Percentiles rank a stretch among this genome's conserved stretches.
Evolutionary conservation across 1,139 yeast species (phyloP).

Genomic region (Candida sanyaensis): DNA sequence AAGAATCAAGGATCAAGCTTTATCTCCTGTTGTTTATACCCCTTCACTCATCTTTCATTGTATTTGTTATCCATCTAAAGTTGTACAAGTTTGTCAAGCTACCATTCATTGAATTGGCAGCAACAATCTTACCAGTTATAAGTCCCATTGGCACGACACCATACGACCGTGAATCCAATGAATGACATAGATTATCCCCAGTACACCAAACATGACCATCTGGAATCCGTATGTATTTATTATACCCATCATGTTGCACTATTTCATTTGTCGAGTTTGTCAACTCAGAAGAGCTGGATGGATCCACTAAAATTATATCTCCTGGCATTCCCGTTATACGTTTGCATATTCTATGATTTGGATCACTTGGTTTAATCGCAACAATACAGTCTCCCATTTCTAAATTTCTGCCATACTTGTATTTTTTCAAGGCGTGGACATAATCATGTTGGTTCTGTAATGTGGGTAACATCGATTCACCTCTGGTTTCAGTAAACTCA

Average conservation of each 20-base stretch:
- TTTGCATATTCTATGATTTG: conserved; percentile 83
- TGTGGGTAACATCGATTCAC: conserved; percentile 96
- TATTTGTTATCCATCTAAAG: conserved; percentile 56
- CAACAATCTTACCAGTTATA: conserved; percentile 85
- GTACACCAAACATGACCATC: conserved; percentile 97
- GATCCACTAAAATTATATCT: conserved; percentile 78
- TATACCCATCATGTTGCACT: conserved; percentile 45
- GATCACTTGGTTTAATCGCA: conserved; percentile 88
- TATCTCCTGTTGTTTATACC: too few relatives aligned
- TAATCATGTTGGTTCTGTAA: conserved; percentile 72
- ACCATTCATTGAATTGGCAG: conserved; percentile 50
- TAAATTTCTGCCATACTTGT: conserved; percentile 59
- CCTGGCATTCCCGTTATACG: conserved; percentile 97
- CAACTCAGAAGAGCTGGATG: conserved; percentile 59
- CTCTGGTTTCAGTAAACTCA: conserved; percentile 82
- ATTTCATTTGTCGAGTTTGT: conserved; percentile 39
- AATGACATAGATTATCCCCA: conserved; percentile 87
- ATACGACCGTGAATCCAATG: conserved; percentile 89
- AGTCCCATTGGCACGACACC: conserved; percentile 87
- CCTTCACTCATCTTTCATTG: conserved; percentile 22
- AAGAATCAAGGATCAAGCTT: too few relatives aligned
- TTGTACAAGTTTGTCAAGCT: conserved; percentile 49
- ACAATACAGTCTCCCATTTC: conserved; percentile 86
- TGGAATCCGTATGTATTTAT: conserved; percentile 68
- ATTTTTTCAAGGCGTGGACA: conserved; percentile 72